These are phyloP conservation scores for Xylaria curta DNA, from an alignment of 495 filamentous ascomycete genomes.

Conservation along the genomic window DNA sequence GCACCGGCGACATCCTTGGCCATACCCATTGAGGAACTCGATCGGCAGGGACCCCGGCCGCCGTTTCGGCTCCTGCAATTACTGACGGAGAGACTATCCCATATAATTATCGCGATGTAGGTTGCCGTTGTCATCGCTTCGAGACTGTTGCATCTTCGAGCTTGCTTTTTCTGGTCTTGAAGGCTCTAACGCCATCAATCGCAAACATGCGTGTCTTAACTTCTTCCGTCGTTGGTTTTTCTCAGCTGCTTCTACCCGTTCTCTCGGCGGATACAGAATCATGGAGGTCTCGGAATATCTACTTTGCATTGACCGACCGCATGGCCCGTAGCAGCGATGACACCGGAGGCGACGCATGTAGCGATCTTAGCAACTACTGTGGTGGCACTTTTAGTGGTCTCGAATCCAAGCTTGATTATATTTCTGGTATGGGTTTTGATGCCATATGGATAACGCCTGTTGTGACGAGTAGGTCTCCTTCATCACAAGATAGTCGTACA, in stretches of 20 bases:
- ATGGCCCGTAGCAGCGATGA: conserved; percentile 63
- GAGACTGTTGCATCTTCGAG: background rate
- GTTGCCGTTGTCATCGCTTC: background rate
- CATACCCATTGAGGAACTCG: background rate
- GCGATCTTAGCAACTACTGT: conserved; percentile 69
- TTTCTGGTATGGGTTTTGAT: conserved; percentile 81
- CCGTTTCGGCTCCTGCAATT: background rate
- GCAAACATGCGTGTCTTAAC: conserved; percentile 31
- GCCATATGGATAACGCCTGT: conserved; percentile 86
- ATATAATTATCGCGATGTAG: background rate
- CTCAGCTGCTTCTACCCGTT: conserved; percentile 30
- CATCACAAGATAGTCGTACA: background rate
- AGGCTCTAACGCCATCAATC: background rate
- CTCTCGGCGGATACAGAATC: conserved; percentile 40
- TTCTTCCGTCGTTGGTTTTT: conserved; percentile 29
- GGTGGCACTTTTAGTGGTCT: conserved; percentile 79
- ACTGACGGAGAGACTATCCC: background rate
- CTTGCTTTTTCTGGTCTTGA: background rate
- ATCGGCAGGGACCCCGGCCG: background rate
- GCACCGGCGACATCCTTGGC: conserved; percentile 15
- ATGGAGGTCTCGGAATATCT: conserved; percentile 62
- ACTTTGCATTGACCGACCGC: conserved; percentile 78
- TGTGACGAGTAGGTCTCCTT: conserved; percentile 49
- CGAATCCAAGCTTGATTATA: conserved; percentile 71
- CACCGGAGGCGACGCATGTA: conserved; percentile 34